Base-by-base conservation (phyloP, 306 rosid species). In the Pterocarpus macrocarpus region DNA sequence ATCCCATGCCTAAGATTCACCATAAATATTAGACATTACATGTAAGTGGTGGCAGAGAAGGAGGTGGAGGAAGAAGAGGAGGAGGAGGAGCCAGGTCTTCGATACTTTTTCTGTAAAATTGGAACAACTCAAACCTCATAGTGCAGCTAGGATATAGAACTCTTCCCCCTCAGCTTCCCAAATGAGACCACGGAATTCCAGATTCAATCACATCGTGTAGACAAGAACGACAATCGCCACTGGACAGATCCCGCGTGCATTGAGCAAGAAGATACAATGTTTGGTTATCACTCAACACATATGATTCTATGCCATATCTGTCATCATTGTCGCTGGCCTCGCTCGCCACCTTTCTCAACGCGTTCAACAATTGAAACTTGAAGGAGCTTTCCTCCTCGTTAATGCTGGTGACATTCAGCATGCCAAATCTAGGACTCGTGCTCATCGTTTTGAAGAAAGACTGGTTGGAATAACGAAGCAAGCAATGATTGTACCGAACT, bases 141-240 rank as follows among this genome's bases (percentile, higher is more conserved):
- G 64, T 80, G 73, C 84, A 80, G 11, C 79, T 80, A 2, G 84
- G 84, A 41, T 71, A 80, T 4, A 80, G 4, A 80, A 80, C 59
- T 80, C 73, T 80, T 38, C 84, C 79, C 1, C 84, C 84, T 14
- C 50, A 15, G 30, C 83, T 80, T 41, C 84, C 84, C 79, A 80
- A 80, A 22, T n/a, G 52, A 9, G 66, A 44, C 84, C 84, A 80
- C 1, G 79, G 59, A 38, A 80, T 80, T 50, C 7, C 6, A 4
- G 53, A 39, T 52, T 53, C 79, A 38, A 71, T 63, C 9, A 80
- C 3, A 71, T 80, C 72, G 7, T 35, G 32, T n/a, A 63, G 12
- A 28, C 84, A 80, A 4, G 15, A 41, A 5, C 9, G 22, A 4
- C 84, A 80, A 71, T 71, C 84, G 4, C 28, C 66, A 15, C 58